Evolutionary conservation across 768 basidiomycete genomes (phyloP).

Genomic region (Lactarius vividus): DNA sequence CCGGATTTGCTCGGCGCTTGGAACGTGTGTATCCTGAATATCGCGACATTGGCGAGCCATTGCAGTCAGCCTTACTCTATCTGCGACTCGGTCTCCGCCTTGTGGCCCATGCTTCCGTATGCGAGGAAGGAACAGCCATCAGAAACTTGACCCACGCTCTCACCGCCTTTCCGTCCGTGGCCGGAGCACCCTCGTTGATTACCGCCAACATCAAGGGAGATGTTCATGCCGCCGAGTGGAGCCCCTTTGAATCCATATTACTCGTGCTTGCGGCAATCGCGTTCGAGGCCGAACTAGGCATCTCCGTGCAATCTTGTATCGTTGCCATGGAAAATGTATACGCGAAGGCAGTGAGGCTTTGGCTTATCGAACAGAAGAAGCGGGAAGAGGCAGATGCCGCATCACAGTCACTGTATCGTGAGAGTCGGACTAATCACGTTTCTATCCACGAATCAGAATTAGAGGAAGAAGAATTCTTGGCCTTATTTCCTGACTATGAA

Average conservation of each 20-base stretch:
- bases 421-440: slow-evolving; percentile 50
- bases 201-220: slow-evolving; percentile 31
- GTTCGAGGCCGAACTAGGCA: slow-evolving; percentile 45
- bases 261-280: slow-evolving; percentile 48
- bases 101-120: slow-evolving; percentile 32
- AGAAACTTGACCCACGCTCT: slow-evolving; percentile 37
- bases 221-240: slow-evolving; percentile 29
- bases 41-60: slow-evolving; percentile 63
- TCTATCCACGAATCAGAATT: slow-evolving; percentile 65
- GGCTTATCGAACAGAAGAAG: slow-evolving; percentile 77
- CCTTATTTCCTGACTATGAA: slow-evolving; percentile 83
- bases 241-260: slow-evolving; percentile 45
- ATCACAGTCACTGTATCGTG: slow-evolving; percentile 74
- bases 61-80: slow-evolving; percentile 63
- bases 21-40: slow-evolving; percentile 65
- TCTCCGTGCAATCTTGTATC: slow-evolving; percentile 35
- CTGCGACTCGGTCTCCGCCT: slow-evolving; percentile 73
- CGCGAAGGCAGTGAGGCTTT: slow-evolving; percentile 72
- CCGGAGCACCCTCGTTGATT: slow-evolving; percentile 41
- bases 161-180: slow-evolving; percentile 53
- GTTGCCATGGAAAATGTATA: slow-evolving; percentile 50
- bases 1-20: slow-evolving; percentile 74
- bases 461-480: slow-evolving; percentile 80
- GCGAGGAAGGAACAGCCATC: not conserved
- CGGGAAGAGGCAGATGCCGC: slow-evolving; percentile 61